Evolutionary conservation across 148 eudicot genomes (phyloP).

Genomic region (Salicornia ramosissima): DNA sequence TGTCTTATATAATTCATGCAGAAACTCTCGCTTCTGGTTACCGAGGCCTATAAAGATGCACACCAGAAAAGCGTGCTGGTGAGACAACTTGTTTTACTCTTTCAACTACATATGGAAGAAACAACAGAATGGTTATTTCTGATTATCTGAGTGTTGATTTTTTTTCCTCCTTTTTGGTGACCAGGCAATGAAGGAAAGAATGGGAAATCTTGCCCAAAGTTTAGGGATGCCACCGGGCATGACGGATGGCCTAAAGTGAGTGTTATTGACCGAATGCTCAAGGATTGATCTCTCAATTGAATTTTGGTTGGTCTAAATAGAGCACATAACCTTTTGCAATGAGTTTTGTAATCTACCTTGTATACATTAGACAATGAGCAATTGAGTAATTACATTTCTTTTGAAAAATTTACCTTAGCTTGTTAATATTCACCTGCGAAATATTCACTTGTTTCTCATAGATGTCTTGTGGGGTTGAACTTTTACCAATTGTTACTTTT

Average conservation of each 20-base stretch:
- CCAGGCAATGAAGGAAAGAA: conserved; percentile 87
- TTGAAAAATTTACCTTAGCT: not conserved
- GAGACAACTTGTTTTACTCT: conserved; percentile 23
- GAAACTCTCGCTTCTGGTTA: conserved; percentile 80
- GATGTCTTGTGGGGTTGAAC: too few species aligned
- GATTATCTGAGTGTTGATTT: not conserved
- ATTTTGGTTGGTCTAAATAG: not conserved
- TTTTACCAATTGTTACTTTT: too few species aligned
- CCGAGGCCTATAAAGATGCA: conserved; percentile 93
- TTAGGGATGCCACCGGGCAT: conserved; percentile 86
- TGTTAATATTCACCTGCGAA: too few species aligned
- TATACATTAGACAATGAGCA: conserved; percentile 12
- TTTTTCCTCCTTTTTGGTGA: not conserved
- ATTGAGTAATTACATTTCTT: conserved; percentile 18
- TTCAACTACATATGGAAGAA: not conserved
- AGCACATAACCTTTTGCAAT: conserved; percentile 14
- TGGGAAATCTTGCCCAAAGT: conserved; percentile 81
- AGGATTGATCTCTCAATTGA: not conserved
- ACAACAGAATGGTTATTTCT: not conserved
- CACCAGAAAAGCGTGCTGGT: conserved; percentile 91
- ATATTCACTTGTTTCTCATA: too few species aligned
- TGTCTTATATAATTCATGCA: conserved; percentile 25
- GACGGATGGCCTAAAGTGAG: conserved; percentile 49
- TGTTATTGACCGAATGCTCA: not conserved
- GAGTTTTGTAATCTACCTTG: conserved; percentile 17